A percentile compares a stretch with the other conserved stretches of the same genome.
phyloP scores from a whole-genome alignment of 2,329 filamentous ascomycete species.

The Calonectria hawksworthii region DNA sequence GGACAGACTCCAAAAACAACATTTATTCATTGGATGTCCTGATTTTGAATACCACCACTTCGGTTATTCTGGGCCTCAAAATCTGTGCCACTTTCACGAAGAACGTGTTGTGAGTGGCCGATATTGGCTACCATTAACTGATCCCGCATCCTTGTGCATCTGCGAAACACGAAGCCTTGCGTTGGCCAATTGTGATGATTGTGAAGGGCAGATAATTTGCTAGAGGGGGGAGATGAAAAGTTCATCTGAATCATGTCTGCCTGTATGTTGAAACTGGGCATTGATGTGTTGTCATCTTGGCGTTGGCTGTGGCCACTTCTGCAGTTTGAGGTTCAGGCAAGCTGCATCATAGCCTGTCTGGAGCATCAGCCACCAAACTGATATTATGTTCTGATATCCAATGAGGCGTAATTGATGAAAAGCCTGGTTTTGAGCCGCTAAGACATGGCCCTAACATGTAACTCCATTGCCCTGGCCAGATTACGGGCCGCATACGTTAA shows the following conservation, averaged over 20 bases:
- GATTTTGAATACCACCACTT: background rate
- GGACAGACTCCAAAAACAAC: background rate
- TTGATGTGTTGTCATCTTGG: background rate
- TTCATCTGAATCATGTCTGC: background rate
- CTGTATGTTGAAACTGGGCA: background rate
- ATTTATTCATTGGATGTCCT: background rate
- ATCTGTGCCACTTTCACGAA: background rate
- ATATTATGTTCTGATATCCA: background rate
- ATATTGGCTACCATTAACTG: background rate
- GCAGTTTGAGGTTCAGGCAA: background rate
- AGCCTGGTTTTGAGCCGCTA: background rate
- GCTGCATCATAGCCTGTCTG: background rate
- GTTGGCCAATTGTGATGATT: background rate
- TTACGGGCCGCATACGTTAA: background rate
- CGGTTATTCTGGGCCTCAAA: background rate
- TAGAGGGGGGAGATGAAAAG: background rate
- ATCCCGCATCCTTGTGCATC: background rate
- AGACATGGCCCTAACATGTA: background rate
- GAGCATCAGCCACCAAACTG: background rate
- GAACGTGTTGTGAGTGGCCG: background rate
- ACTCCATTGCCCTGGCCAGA: background rate
- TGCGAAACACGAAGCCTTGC: background rate
- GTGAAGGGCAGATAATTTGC: background rate
- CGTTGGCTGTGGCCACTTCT: background rate
- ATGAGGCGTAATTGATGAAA: background rate